Conservation (phyloP, 2,329 filamentous ascomycete genomes). For the Tolypocladium endophyticum region DNA sequence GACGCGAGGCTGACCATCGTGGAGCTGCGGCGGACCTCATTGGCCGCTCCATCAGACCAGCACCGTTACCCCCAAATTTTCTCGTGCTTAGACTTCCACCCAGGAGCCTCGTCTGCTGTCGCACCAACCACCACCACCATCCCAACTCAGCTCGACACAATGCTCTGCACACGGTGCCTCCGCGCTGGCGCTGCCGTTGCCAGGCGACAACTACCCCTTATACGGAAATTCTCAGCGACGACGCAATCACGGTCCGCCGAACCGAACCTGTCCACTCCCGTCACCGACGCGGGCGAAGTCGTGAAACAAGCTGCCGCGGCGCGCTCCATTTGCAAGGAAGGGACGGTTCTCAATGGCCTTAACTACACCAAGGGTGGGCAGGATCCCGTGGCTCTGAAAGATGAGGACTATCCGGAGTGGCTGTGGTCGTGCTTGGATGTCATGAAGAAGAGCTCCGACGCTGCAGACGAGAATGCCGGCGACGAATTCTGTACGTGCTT, state of each 20-base stretch:
- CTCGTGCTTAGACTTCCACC: neutral
- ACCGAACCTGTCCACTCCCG: constrained; percentile 24
- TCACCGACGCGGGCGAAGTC: constrained; percentile 18
- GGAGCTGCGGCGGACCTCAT: constrained; percentile 10
- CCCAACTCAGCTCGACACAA: constrained; percentile 14
- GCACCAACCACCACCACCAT: constrained; percentile 1
- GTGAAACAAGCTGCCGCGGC: constrained; percentile 17
- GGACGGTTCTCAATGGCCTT: constrained; percentile 61
- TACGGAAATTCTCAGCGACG: constrained; percentile 30
- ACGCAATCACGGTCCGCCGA: constrained; percentile 24
- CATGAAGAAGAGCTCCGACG: constrained; percentile 40
- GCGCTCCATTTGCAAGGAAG: constrained; percentile 49
- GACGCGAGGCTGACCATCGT: constrained; percentile 17
- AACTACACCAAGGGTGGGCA: constrained; percentile 66
- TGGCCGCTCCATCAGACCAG: constrained; percentile 7
- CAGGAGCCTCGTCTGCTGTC: constrained; percentile 2
- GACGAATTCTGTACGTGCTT: constrained; percentile 67
- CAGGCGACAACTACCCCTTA: constrained; percentile 17
- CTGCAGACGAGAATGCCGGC: constrained; percentile 45
- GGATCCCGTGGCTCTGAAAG: constrained; percentile 64
- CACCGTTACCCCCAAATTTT: constrained; percentile 3
- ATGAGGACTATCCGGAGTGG: constrained; percentile 72
- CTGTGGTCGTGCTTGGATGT: constrained; percentile 63
- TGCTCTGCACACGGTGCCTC: constrained; percentile 39
- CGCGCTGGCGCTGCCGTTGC: constrained; percentile 30